These are phyloP conservation scores for Polyplosphaeria fusca DNA, from an alignment of 495 filamentous ascomycete species.

Conservation along the genomic window DNA sequence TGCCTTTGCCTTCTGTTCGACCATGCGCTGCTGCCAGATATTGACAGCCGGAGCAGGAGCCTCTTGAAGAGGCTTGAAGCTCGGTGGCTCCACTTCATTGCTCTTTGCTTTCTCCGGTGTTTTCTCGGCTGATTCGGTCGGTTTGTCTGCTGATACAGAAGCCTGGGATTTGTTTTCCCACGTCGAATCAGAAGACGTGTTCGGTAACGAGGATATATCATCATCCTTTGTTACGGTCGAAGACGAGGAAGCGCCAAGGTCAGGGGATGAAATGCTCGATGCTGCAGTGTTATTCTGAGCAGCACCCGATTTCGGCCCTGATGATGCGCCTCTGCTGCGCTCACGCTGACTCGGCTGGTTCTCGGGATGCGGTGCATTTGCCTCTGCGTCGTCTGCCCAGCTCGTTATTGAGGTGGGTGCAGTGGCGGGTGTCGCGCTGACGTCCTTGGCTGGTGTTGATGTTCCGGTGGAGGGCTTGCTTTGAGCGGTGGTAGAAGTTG, in stretches of 20 bases:
- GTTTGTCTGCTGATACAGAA: conserved; percentile 46
- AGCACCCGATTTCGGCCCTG: conserved; percentile 3
- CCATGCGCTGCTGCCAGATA: conserved; percentile 73
- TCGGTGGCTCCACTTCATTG: conserved; percentile 47
- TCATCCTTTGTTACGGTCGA: conserved; percentile 68
- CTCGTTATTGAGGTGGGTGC: conserved; percentile 28
- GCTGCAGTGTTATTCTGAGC: conserved; percentile 20
- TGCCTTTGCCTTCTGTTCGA: conserved; percentile 64
- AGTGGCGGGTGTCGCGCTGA: conserved; percentile 10
- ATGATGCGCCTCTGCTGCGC: not conserved
- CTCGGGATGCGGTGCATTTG: conserved; percentile 12
- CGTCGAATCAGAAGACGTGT: conserved; percentile 59
- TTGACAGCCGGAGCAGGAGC: conserved; percentile 81
- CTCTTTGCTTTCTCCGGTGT: conserved; percentile 43
- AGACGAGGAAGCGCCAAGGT: conserved; percentile 61
- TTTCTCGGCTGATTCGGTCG: conserved; percentile 26
- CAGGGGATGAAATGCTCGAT: conserved; percentile 66
- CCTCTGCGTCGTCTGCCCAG: conserved; percentile 43
- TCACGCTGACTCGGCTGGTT: conserved; percentile 11
- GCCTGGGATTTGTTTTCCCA: conserved; percentile 67
- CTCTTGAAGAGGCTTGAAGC: conserved; percentile 67
- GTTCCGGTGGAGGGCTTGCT: conserved; percentile 42
- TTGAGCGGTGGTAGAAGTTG: conserved; percentile 29
- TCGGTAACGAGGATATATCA: conserved; percentile 62
- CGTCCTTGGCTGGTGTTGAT: conserved; percentile 34